Base-by-base conservation (phyloP, 108 stramenopile species). In the Pseudonitzschia delicatissima region DNA sequence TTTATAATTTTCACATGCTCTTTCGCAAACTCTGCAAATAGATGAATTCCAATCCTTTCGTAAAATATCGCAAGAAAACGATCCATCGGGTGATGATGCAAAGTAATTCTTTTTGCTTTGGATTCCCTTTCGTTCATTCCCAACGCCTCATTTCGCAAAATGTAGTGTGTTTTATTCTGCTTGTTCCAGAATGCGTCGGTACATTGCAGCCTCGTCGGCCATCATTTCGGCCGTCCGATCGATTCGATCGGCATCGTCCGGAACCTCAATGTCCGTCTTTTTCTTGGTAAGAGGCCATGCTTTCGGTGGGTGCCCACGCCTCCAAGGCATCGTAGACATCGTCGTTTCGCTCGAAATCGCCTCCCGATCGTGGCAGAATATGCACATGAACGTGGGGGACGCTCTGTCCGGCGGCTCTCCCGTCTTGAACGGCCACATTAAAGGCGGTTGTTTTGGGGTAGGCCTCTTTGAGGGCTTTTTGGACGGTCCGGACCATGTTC, bases 331-430 rank as follows among this genome's bases (percentile, higher is more conserved):
- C 89, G 65, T 95, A 95, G 31, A 95, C 62, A 53, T 95, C 89
- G 75, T 95, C 94, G 59, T 92, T 95, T 0, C 84, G 71, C 69
- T 85, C 76, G 23, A 88, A 87, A 71, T 95, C 90, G 26, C 85
- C 82, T 3, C 31, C 52, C 40, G 40, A 47, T 6, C 96, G 66
- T 2, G 96, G 96, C 35, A 96, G 63, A 9, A 96, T 82, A 69
- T 96, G 96, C 2, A 96, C 92, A 65, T 96, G 96, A 0, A 87
- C 92, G 79, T 96, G 96, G 2, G 92, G 89, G 5, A 96, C 93
- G 13, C 76, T 77, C 67, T 96, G 96, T 20, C 96, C 96, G 0
- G 93, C 90, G 2, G 63, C 81, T 33, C 15, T 18, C 8, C 96
- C 96, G 73, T 96, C 96, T 55, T 96, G 96, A 6, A 93, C 88